phyloP scores from a whole-genome alignment of 768 basidiomycete species.

The Crucibulum laeve region DNA sequence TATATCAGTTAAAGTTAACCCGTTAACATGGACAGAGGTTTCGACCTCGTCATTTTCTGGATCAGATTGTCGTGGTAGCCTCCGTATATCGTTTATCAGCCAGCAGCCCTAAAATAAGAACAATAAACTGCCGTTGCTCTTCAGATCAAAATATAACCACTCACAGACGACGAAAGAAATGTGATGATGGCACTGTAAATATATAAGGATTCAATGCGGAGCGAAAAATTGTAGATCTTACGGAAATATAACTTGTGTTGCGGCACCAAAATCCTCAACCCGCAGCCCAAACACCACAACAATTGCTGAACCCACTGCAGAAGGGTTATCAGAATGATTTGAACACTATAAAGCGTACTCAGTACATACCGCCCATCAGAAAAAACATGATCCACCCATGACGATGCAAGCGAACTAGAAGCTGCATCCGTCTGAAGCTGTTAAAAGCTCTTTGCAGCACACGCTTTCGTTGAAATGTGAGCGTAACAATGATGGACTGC shows the following conservation, averaged over 20 bases:
- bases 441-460: background rate
- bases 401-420: background rate
- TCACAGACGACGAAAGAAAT: background rate
- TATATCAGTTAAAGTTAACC: too few species aligned
- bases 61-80: too few species aligned
- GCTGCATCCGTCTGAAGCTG: background rate
- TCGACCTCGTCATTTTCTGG: too few species aligned
- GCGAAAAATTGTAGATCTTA: background rate
- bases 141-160: background rate
- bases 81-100: background rate
- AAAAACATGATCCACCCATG: background rate
- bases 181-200: background rate
- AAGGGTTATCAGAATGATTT: background rate
- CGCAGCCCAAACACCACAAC: background rate
- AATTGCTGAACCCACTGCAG: background rate
- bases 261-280: background rate
- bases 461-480: background rate
- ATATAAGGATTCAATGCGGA: background rate
- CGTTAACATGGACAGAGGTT: too few species aligned
- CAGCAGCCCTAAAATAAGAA: background rate
- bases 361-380: background rate
- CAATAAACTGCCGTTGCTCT: background rate
- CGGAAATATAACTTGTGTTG: background rate
- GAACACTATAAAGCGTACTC: background rate
- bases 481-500: background rate